Evolutionary conservation across 768 basidiomycete species (phyloP).

Genomic region (Lactarius hengduanensis): DNA sequence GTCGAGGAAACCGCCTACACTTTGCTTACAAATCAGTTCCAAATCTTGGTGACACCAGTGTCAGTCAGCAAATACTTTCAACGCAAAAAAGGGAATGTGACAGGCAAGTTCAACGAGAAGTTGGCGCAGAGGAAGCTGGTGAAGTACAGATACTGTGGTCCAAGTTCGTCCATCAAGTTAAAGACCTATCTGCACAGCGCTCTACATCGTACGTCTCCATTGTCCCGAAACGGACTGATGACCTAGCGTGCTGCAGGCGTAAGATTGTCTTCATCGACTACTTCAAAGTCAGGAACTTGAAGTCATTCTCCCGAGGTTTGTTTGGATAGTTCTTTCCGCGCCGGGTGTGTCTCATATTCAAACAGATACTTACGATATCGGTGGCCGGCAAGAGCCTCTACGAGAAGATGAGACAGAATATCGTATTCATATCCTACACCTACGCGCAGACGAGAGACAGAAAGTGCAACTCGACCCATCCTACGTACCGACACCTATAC

Average conservation of each 20-base stretch:
- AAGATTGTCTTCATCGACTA: background rate
- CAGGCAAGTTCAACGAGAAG: conserved; percentile 6
- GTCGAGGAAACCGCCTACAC: background rate
- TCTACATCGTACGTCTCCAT: background rate
- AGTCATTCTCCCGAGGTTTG: no score
- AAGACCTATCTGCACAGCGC: background rate
- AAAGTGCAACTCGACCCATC: conserved; percentile 9
- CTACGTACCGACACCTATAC: conserved; percentile 1
- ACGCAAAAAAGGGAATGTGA: conserved; percentile 11
- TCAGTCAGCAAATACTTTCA: background rate
- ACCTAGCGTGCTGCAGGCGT: background rate
- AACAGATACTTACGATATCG: background rate
- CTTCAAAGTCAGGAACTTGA: background rate
- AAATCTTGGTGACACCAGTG: background rate
- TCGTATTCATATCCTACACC: background rate
- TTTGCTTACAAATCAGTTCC: background rate
- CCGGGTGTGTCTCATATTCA: no score
- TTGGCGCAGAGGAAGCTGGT: background rate
- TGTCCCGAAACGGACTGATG: no score
- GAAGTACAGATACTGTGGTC: background rate
- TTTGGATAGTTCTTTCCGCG: no score
- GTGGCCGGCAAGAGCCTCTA: background rate
- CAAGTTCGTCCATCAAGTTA: background rate
- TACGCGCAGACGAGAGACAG: conserved; percentile 7
- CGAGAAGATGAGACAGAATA: background rate